Percentiles rank a stretch among this genome's conserved stretches.
Evolutionary conservation across 148 eudicot species (phyloP).

Genomic region (Arbutus unedo): DNA sequence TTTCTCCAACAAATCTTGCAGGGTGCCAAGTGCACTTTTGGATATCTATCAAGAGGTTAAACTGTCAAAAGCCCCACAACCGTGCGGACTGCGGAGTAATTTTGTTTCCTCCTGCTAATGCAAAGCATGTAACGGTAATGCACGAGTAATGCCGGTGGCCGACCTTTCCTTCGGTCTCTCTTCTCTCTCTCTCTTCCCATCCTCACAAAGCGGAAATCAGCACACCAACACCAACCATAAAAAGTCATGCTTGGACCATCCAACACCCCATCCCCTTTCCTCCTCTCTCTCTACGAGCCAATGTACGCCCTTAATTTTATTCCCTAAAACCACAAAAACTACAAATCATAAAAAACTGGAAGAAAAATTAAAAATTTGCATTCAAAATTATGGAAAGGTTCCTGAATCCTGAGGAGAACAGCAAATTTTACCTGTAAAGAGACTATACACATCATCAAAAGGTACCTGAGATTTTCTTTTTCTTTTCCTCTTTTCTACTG

Average conservation of each 20-base stretch:
- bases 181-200: neutral
- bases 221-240: conserved; percentile 27
- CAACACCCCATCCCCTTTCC: neutral
- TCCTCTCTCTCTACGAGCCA: neutral
- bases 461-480: neutral
- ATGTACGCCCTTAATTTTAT: neutral
- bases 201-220: conserved; percentile 27
- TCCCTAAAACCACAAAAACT: neutral
- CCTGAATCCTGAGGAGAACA: neutral
- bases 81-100: too few species aligned
- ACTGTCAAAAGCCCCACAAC: too few species aligned
- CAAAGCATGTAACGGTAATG: conserved; percentile 4
- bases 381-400: neutral
- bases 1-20: neutral
- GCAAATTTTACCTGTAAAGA: conserved; percentile 13
- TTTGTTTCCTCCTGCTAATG: too few species aligned
- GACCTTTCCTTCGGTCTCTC: neutral
- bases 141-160: conserved; percentile 34
- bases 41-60: too few species aligned
- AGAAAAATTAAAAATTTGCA: neutral
- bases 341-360: neutral
- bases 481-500: neutral
- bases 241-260: neutral
- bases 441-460: neutral
- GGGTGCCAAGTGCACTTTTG: neutral